These are phyloP conservation scores for Aspergillus fructus DNA, from an alignment of 2,329 filamentous ascomycete genomes.

Conservation along the genomic window DNA sequence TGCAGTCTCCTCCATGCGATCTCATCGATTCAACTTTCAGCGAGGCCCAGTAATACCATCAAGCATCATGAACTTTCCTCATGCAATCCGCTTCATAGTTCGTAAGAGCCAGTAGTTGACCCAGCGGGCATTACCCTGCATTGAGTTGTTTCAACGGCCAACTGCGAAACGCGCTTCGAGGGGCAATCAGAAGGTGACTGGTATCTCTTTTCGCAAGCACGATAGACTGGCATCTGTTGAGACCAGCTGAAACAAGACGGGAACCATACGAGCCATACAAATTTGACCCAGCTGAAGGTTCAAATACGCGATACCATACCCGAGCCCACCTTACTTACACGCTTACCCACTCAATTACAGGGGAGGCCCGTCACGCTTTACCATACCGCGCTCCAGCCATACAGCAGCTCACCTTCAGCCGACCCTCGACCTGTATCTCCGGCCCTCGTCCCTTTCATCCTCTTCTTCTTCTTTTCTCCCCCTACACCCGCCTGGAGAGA, in stretches of 20 bases:
- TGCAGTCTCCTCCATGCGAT: neutral
- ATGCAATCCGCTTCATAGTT: neutral
- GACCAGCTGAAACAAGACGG: constrained; percentile 20
- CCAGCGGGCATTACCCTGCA: constrained; percentile 5
- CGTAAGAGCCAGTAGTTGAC: constrained; percentile 7
- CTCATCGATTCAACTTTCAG: constrained; percentile 9
- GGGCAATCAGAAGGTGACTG: constrained; percentile 3
- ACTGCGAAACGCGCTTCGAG: constrained; percentile 14
- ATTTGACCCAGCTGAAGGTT: neutral
- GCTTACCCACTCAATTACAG: constrained; percentile 10
- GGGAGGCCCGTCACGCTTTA: constrained; percentile 20
- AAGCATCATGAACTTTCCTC: constrained; percentile 5
- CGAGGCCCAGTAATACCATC: constrained; percentile 17
- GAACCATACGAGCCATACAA: constrained; percentile 1
- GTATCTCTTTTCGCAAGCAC: constrained; percentile 1
- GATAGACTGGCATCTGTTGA: constrained; percentile 2
- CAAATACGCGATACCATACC: neutral
- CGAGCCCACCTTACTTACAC: neutral
- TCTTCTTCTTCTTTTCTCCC: constrained; percentile 34
- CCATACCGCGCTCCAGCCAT: constrained; percentile 16
- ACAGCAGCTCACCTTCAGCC: constrained; percentile 14
- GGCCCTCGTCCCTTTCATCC: constrained; percentile 27
- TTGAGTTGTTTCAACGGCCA: constrained; percentile 16
- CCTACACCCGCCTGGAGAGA: constrained; percentile 45
- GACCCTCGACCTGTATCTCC: constrained; percentile 26